Base-by-base conservation (phyloP, 208 protist genomes). In the Leptomonas pyrrhocoris region DNA sequence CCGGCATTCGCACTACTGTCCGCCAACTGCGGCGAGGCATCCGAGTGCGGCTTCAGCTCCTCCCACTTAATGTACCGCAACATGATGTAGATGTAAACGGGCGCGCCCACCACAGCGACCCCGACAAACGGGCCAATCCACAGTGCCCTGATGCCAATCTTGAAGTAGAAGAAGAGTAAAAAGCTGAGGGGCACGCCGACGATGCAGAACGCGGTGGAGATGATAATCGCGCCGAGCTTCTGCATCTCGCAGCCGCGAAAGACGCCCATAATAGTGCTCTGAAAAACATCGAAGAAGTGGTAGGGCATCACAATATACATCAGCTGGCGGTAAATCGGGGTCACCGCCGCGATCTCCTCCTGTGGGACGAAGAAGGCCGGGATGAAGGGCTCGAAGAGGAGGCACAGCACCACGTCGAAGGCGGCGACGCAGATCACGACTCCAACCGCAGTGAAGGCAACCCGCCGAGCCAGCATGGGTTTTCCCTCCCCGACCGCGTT, bases 201-300 rank as follows among this genome's bases (percentile, higher is more conserved):
- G 23, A 90, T 61, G 53, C 80, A 89, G 68, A 92, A 88, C 23
- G 76, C 81, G 27, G 81, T 57, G 31, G 69, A 74, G 59, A 95
- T 91, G 62, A 92, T 81, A 16, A 80, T 49, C 3, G 90, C 86
- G 0, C 87, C 90, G 12, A 89, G 55, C 53, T 81, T 83, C 68
- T 95, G 90, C 49, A 93, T 58, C 59, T 80, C 85, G 71, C 86
- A 93, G 28, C 90, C 90, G 30, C 90, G 82, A 28, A 95, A 73
- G 46, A 89, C 81, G 34, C 81, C 82, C 86, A 95, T 92, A 23
- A 93, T 72, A 46, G 79, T 90, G 73, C 84, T 91, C 76, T 95
- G 90, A 64, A 92, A 90, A 12, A 87, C 79, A 54, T 95, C 87
- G 55, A 89, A 80, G 59, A 93, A 70, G 81, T 95, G 90, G 64